Evolutionary conservation across 129 eudicot genomes (phyloP).

Genomic region (sunflower (Helianthus annuus)): DNA sequence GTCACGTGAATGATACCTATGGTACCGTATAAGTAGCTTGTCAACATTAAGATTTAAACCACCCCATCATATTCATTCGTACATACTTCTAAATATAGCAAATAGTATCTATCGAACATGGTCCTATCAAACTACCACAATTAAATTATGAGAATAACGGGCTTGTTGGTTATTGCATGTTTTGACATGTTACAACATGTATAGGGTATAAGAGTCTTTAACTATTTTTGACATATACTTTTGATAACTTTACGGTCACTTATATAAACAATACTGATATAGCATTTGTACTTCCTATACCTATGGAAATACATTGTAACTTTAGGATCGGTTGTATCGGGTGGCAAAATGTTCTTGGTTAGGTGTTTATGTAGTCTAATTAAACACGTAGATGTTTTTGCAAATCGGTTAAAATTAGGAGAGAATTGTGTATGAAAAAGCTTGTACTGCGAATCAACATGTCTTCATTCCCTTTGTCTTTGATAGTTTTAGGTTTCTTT

Average conservation of each 20-base stretch:
- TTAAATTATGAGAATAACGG: background rate
- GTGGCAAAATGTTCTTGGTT: background rate
- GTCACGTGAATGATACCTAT: background rate
- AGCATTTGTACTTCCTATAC: background rate
- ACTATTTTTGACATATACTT: background rate
- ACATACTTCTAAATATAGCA: background rate
- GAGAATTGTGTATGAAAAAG: background rate
- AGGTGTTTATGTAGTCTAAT: background rate
- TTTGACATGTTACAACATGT: constrained; percentile 13
- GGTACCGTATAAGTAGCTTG: constrained; percentile 5
- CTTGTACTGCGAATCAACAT: too few relatives aligned
- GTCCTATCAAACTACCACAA: background rate
- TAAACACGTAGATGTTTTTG: background rate
- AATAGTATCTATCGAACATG: background rate
- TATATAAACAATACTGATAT: background rate
- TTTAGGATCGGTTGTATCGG: background rate
- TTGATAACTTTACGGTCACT: background rate
- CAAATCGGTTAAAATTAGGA: background rate
- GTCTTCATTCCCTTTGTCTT: too few relatives aligned
- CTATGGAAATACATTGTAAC: background rate
- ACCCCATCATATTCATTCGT: constrained; percentile 9
- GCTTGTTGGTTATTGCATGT: background rate
- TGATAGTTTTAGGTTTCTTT: too few relatives aligned
- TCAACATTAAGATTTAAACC: background rate
- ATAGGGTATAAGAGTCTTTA: background rate